These are phyloP conservation scores for Diutina siamensis DNA, from an alignment of 1,139 yeast species.

Conservation along the genomic window DNA sequence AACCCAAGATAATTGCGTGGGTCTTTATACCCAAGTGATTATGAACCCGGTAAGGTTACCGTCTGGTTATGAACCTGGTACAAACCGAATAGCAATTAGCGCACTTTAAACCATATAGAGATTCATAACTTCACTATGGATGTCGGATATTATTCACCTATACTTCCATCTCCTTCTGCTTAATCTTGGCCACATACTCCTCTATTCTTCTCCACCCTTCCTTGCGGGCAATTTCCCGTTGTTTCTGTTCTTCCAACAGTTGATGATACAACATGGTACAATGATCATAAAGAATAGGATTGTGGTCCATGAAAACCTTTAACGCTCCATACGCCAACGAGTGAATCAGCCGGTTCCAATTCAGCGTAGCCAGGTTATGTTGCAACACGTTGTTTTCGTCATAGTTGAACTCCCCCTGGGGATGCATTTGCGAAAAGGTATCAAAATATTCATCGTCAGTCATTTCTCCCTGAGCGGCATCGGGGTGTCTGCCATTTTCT, in stretches of 20 bases:
- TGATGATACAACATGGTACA: slow-evolving; percentile 81
- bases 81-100: no score
- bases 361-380: slow-evolving; percentile 38
- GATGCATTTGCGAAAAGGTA: slow-evolving; percentile 27
- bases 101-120: no score
- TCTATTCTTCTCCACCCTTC: slow-evolving; percentile 5
- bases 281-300: slow-evolving; percentile 83
- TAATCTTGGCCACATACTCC: slow-evolving; percentile 6
- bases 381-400: slow-evolving; percentile 21
- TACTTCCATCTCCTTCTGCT: not conserved
- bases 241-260: slow-evolving; percentile 15
- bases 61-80: no score
- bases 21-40: not conserved
- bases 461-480: slow-evolving; percentile 15
- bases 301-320: slow-evolving; percentile 88
- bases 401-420: slow-evolving; percentile 17
- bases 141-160: not conserved
- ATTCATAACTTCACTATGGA: no score
- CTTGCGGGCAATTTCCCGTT: not conserved
- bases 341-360: slow-evolving; percentile 90
- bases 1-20: no score
- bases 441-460: slow-evolving; percentile 37
- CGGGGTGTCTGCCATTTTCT: slow-evolving; percentile 12
- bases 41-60: no score
- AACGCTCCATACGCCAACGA: slow-evolving; percentile 84